Conservation (phyloP, 2,329 filamentous ascomycete species). For the Exophiala spinifera region DNA sequence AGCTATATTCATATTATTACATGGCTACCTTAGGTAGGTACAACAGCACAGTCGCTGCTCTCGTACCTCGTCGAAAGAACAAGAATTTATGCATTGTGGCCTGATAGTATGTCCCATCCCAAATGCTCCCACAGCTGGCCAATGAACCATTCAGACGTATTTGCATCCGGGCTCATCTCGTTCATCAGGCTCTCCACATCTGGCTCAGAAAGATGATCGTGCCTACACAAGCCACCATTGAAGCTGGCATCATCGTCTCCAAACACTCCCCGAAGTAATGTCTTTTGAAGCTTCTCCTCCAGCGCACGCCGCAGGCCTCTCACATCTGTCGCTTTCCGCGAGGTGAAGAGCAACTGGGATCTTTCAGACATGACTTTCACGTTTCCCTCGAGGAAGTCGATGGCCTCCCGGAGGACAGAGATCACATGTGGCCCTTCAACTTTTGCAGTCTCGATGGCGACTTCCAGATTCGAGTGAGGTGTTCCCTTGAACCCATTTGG, state of each 20-base stretch:
- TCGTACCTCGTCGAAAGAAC: neutral
- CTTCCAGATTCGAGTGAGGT: slow-evolving; percentile 21
- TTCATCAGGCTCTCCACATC: slow-evolving; percentile 13
- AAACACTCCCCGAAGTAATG: slow-evolving; percentile 42
- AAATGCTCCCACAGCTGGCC: slow-evolving; percentile 56
- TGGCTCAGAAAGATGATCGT: slow-evolving; percentile 23
- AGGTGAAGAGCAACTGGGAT: slow-evolving; percentile 24
- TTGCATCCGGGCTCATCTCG: slow-evolving; percentile 21
- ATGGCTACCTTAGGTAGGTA: too few relatives aligned
- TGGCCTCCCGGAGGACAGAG: slow-evolving; percentile 34
- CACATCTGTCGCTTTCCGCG: neutral
- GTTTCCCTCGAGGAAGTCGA: slow-evolving; percentile 29
- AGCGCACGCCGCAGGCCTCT: slow-evolving; percentile 6
- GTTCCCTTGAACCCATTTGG: slow-evolving; percentile 35
- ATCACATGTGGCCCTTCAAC: slow-evolving; percentile 39
- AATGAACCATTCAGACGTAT: slow-evolving; percentile 53
- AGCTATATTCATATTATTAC: too few relatives aligned
- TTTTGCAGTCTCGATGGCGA: slow-evolving; percentile 31
- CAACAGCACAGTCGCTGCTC: neutral
- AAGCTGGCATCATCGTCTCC: slow-evolving; percentile 36
- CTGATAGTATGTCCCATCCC: slow-evolving; percentile 54
- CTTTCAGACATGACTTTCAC: slow-evolving; percentile 9
- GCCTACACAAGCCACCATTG: slow-evolving; percentile 30
- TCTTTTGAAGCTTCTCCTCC: slow-evolving; percentile 38
- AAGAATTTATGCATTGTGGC: slow-evolving; percentile 1